Conservation (phyloP, 129 eudicot genomes). For the Erigeron canadensis region DNA sequence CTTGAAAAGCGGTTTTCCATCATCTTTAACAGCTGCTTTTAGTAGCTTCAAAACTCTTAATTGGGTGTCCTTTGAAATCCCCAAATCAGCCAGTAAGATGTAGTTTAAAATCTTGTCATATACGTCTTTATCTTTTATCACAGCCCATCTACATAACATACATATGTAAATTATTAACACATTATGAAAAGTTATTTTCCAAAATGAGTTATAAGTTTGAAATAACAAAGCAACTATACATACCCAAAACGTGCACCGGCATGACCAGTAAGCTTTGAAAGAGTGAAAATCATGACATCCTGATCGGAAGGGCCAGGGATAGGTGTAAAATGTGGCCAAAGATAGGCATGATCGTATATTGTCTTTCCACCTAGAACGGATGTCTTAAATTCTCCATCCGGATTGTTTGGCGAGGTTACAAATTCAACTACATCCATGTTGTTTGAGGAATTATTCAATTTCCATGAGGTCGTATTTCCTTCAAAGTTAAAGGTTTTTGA, state of each 20-base stretch:
- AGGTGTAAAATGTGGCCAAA: slow-evolving; percentile 74
- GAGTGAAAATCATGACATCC: slow-evolving; percentile 63
- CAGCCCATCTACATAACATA: slow-evolving; percentile 55
- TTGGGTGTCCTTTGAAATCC: slow-evolving; percentile 56
- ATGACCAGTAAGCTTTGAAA: slow-evolving; percentile 78
- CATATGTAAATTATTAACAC: background rate
- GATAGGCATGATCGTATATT: slow-evolving; percentile 58
- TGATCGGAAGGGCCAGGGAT: slow-evolving; percentile 57
- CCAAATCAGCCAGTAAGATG: slow-evolving; percentile 18
- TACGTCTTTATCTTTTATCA: slow-evolving; percentile 59
- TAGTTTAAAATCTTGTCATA: slow-evolving; percentile 38
- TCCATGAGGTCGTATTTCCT: slow-evolving; percentile 47
- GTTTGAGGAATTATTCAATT: slow-evolving; percentile 29
- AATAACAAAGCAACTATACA: background rate
- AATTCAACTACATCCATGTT: slow-evolving; percentile 47
- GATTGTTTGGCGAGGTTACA: slow-evolving; percentile 66
- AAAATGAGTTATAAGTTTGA: background rate
- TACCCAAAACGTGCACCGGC: slow-evolving; percentile 76
- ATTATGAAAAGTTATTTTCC: background rate
- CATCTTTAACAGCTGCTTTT: slow-evolving; percentile 35
- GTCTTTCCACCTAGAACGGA: slow-evolving; percentile 41
- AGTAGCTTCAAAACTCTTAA: slow-evolving; percentile 57
- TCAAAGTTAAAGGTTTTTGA: slow-evolving; percentile 35
- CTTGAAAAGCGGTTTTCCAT: slow-evolving; percentile 42
- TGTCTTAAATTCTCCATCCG: slow-evolving; percentile 48